Conservation (phyloP, 2,329 filamentous ascomycete species). For the Pseudogymnoascus sp. region DNA sequence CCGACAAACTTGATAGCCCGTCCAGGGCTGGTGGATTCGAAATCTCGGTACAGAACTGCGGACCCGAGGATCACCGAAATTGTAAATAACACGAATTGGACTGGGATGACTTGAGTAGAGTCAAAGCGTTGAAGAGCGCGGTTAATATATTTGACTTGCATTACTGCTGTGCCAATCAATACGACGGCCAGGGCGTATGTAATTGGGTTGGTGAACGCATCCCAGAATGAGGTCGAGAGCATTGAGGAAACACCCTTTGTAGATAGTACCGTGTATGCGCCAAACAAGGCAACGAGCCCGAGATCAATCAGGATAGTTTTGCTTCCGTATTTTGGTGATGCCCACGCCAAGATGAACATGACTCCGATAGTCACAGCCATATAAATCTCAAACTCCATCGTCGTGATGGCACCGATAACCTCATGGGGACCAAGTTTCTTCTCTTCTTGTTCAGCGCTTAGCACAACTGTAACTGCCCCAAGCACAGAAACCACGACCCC, state of each 20-base stretch:
- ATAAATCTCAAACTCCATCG: slow-evolving; percentile 86
- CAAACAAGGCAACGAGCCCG: slow-evolving; percentile 87
- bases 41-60: slow-evolving; percentile 88
- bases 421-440: slow-evolving; percentile 85
- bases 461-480: slow-evolving; percentile 85
- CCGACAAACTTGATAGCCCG: slow-evolving; percentile 80
- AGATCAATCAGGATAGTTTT: slow-evolving; percentile 86
- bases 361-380: slow-evolving; percentile 66
- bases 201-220: slow-evolving; percentile 83
- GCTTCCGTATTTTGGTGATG: slow-evolving; percentile 76
- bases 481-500: slow-evolving; percentile 82
- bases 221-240: slow-evolving; percentile 82
- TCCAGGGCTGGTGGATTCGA: slow-evolving; percentile 69
- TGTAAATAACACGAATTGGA: slow-evolving; percentile 95
- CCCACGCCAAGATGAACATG: slow-evolving; percentile 72
- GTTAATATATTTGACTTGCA: slow-evolving; percentile 98
- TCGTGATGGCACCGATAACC: slow-evolving; percentile 82
- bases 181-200: slow-evolving; percentile 80
- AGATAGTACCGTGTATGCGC: slow-evolving; percentile 91
- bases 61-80: slow-evolving; percentile 92
- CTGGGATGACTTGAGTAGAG: slow-evolving; percentile 95
- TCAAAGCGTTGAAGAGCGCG: slow-evolving; percentile 85
- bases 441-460: slow-evolving; percentile 84
- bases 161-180: slow-evolving; percentile 75
- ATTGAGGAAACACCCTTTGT: slow-evolving; percentile 96